These are phyloP conservation scores for Penicillium glabrum DNA, from an alignment of 2,329 filamentous ascomycete species.

Conservation along the genomic window DNA sequence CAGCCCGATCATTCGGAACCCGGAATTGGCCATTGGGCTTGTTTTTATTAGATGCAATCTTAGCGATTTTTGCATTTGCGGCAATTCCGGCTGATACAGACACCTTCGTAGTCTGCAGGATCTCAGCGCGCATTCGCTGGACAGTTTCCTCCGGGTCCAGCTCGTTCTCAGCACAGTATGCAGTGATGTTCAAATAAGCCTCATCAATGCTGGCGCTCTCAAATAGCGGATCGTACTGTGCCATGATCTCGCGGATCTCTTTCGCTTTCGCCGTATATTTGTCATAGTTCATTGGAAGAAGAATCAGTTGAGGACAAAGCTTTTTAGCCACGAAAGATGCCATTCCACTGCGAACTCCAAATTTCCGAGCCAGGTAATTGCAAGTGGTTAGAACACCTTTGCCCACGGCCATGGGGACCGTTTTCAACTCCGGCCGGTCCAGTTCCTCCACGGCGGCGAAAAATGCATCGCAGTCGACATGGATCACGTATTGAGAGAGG, in stretches of 20 bases:
- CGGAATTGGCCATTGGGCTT: conserved; percentile 93
- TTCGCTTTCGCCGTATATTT: conserved; percentile 91
- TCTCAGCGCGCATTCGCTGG: conserved; percentile 71
- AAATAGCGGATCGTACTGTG: conserved; percentile 84
- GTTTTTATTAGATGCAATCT: conserved; percentile 93
- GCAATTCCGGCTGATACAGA: conserved; percentile 94
- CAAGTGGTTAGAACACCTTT: conserved; percentile 68
- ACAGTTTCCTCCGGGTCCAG: conserved; percentile 73
- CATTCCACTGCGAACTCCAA: conserved; percentile 92
- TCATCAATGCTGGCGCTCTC: conserved; percentile 95
- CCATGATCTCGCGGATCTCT: conserved; percentile 79
- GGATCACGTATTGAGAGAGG: conserved; percentile 79
- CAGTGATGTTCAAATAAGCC: conserved; percentile 91
- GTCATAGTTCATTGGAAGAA: conserved; percentile 80
- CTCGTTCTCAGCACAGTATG: conserved; percentile 71
- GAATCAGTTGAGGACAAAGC: conserved; percentile 80
- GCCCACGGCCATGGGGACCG: conserved; percentile 89
- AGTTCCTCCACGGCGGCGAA: conserved; percentile 91
- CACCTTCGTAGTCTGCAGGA: conserved; percentile 73
- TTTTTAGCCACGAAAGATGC: conserved; percentile 94
- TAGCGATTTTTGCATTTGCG: conserved; percentile 88
- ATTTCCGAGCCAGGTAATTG: conserved; percentile 89
- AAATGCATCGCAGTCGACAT: conserved; percentile 97
- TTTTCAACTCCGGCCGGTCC: conserved; percentile 77
- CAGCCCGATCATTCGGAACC: conserved; percentile 67